phyloP scores from a whole-genome alignment of 2,329 filamentous ascomycete genomes.

The Pseudogymnoascus destructans region DNA sequence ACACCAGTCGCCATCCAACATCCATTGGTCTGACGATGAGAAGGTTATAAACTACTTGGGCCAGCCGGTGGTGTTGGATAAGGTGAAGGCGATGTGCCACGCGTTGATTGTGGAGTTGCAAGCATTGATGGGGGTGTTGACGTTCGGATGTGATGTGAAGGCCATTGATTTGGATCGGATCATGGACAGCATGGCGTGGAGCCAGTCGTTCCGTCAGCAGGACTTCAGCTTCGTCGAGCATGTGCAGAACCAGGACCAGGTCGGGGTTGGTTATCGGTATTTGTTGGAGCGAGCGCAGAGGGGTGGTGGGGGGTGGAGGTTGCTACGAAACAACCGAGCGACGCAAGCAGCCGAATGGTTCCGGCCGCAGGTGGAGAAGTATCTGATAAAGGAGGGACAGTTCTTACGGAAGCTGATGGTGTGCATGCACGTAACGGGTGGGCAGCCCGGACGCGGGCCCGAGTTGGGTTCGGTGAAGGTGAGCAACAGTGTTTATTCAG shows the following conservation, averaged over 20 bases:
- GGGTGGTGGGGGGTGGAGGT: not conserved
- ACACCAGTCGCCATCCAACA: not conserved
- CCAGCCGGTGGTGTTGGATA: not conserved
- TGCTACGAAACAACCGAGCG: not conserved
- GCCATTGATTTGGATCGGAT: not conserved
- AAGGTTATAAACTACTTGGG: not conserved
- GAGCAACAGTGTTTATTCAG: conserved; percentile 10
- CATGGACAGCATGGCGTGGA: conserved; percentile 11
- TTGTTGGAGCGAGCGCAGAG: not conserved
- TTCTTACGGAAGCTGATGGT: conserved; percentile 11
- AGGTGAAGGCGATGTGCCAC: not conserved
- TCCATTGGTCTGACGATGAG: not conserved
- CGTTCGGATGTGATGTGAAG: not conserved
- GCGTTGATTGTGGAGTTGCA: not conserved
- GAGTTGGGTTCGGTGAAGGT: conserved; percentile 13
- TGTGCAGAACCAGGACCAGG: not conserved
- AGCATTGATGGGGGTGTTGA: not conserved
- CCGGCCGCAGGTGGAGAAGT: no score
- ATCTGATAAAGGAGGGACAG: not conserved
- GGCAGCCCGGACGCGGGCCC: conserved; percentile 7
- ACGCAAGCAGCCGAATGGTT: no score
- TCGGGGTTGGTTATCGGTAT: not conserved
- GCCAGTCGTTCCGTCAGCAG: conserved; percentile 5
- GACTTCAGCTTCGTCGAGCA: conserved; percentile 11
- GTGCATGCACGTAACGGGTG: conserved; percentile 1